Percentiles rank a stretch among this genome's conserved stretches.
Evolutionary conservation across 768 basidiomycete species (phyloP).

Genomic region (Tubosaeta sp.): DNA sequence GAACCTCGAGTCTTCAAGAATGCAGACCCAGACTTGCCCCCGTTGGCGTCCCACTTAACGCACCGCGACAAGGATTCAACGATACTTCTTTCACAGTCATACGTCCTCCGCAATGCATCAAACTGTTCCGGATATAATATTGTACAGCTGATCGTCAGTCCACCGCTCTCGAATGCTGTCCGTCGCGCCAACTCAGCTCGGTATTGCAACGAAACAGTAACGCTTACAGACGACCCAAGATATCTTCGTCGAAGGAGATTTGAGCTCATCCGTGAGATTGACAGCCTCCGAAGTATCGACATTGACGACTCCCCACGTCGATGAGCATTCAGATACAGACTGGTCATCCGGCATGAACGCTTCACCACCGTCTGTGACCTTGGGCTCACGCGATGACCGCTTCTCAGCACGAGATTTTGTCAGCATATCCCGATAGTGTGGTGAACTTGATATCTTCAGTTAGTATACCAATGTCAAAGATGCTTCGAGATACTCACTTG

Average conservation of each 20-base stretch:
- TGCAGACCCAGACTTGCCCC: conserved; percentile 95
- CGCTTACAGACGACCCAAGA: conserved; percentile 78
- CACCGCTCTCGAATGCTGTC: conserved; percentile 84
- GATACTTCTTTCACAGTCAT: conserved; percentile 92
- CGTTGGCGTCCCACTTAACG: conserved; percentile 92
- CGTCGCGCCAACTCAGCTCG: conserved; percentile 5
- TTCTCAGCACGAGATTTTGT: conserved; percentile 75
- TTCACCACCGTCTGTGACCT: conserved; percentile 64
- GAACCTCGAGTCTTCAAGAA: conserved; percentile 93
- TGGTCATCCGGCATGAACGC: conserved; percentile 91
- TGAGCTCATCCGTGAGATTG: conserved; percentile 74
- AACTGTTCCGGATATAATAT: conserved; percentile 97
- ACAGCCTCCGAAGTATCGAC: conserved; percentile 61
- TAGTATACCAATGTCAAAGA: conserved; percentile 1
- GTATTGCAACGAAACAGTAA: background rate
- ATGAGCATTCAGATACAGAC: conserved; percentile 76
- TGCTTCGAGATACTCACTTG: conserved; percentile 49
- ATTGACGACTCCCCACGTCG: conserved; percentile 91
- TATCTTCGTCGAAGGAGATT: conserved; percentile 70
- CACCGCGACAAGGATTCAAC: conserved; percentile 91
- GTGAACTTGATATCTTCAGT: conserved; percentile 47
- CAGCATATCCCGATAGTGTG: conserved; percentile 78
- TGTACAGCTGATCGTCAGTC: conserved; percentile 87
- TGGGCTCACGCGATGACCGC: conserved; percentile 54
- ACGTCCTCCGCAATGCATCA: conserved; percentile 85